A percentile compares a stretch with the other conserved stretches of the same genome.
Evolutionary conservation across 148 eudicot genomes (phyloP).

Genomic region (Mesembryanthemum crystallinum): DNA sequence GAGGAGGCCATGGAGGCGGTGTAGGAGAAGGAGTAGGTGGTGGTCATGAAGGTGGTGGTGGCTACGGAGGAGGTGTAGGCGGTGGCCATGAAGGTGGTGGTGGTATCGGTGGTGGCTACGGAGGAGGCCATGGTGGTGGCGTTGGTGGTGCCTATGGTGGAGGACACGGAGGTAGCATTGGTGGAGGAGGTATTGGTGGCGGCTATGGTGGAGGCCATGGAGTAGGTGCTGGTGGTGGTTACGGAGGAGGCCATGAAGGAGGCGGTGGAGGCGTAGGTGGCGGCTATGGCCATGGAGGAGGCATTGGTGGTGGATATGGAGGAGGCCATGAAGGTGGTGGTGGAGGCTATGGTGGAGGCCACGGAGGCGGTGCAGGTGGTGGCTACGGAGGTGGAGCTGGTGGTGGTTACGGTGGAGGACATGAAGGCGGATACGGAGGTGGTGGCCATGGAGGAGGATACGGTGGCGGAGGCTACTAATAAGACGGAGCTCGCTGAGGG

Average conservation of each 20-base stretch:
- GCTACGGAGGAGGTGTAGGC: conserved; percentile 1
- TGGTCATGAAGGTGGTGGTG: conserved; percentile 17
- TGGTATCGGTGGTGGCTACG: too few species aligned
- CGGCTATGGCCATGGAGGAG: background rate
- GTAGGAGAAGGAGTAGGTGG: background rate
- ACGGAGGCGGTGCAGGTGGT: conserved; percentile 1
- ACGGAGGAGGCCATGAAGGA: conserved; percentile 1
- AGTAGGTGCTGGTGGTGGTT: conserved; percentile 16
- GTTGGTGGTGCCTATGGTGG: too few species aligned
- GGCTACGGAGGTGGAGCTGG: background rate
- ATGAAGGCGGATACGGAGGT: background rate
- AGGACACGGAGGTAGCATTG: background rate
- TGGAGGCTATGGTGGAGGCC: background rate
- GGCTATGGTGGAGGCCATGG: conserved; percentile 13
- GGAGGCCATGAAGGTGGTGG: conserved; percentile 13
- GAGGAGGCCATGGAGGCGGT: conserved; percentile 11
- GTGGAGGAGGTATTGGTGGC: conserved; percentile 9
- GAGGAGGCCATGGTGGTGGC: background rate
- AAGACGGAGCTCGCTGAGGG: too few species aligned
- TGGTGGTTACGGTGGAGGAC: background rate
- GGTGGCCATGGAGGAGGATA: background rate
- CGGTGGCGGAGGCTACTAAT: background rate
- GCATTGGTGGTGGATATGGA: conserved; percentile 7
- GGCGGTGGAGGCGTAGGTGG: background rate
- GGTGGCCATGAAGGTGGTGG: too few species aligned